Percentiles rank a stretch among this genome's conserved stretches.
Conservation (phyloP, 345 rosid species). For the Angophora floribunda region DNA sequence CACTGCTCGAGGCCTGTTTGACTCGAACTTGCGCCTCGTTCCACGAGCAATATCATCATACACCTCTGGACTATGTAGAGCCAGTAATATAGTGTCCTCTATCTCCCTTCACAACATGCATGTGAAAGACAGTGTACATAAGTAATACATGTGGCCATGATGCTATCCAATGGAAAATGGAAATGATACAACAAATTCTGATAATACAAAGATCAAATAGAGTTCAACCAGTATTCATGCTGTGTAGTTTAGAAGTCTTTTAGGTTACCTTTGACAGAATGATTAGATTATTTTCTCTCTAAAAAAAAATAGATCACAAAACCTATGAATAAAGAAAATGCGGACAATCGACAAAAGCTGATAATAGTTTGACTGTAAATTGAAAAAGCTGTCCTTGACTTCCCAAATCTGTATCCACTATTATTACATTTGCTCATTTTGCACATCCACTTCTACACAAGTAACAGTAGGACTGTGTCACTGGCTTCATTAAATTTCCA, state of each 20-base stretch:
- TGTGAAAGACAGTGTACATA: not conserved
- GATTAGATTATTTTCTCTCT: not conserved
- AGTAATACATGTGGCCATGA: not conserved
- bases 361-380: not conserved
- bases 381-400: not conserved
- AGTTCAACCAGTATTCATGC: not conserved
- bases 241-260: not conserved
- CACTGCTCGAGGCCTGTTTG: slow-evolving; percentile 90
- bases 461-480: not conserved
- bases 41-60: slow-evolving; percentile 93
- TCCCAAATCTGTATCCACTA: not conserved
- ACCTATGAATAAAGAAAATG: not conserved
- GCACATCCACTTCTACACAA: not conserved
- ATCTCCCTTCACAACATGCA: slow-evolving; percentile 55
- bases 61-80: slow-evolving; percentile 76
- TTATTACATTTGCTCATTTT: not conserved
- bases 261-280: not conserved
- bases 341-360: not conserved
- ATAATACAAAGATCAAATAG: not conserved
- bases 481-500: not conserved
- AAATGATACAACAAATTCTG: not conserved
- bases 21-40: slow-evolving; percentile 74
- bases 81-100: slow-evolving; percentile 83
- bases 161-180: not conserved
- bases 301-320: not conserved